Evolutionary conservation across 2,329 filamentous ascomycete genomes (phyloP).

Genomic region (Venturia nashicola): DNA sequence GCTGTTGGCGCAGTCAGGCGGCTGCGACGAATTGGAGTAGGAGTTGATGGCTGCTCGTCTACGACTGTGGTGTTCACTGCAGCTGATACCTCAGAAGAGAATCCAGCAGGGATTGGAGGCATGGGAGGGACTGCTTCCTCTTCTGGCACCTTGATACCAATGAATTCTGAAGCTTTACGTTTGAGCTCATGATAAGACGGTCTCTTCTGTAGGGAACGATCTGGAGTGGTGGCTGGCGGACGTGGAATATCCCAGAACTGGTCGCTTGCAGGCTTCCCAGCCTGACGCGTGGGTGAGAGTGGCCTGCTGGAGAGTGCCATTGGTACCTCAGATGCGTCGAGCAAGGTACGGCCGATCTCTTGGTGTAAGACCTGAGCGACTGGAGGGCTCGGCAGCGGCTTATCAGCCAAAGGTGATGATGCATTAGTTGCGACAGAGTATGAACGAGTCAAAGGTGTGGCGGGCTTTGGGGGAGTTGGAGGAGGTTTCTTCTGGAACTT

Average conservation of each 20-base stretch:
- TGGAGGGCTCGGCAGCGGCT: background rate
- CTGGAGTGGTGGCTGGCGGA: background rate
- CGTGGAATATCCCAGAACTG: background rate
- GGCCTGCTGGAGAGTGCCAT: background rate
- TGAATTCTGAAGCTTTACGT: background rate
- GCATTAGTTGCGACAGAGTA: background rate
- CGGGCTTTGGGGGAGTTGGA: background rate
- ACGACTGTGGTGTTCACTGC: background rate
- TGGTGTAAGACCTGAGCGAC: background rate
- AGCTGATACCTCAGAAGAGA: background rate
- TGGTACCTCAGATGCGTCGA: background rate
- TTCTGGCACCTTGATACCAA: background rate
- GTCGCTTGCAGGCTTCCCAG: background rate
- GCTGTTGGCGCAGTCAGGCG: background rate
- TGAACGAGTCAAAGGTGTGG: background rate
- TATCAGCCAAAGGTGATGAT: background rate
- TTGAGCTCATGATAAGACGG: background rate
- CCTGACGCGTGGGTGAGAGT: background rate
- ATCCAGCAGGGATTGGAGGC: background rate
- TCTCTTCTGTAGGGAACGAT: background rate
- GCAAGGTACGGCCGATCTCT: background rate
- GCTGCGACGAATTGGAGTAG: background rate
- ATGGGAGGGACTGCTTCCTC: background rate
- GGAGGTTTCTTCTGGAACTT: background rate
- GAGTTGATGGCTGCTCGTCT: background rate